Evolutionary conservation across 805 yeast genomes (phyloP), one percentile per base, ranked within the genome.

Genomic region (Candida nanaspora): DNA sequence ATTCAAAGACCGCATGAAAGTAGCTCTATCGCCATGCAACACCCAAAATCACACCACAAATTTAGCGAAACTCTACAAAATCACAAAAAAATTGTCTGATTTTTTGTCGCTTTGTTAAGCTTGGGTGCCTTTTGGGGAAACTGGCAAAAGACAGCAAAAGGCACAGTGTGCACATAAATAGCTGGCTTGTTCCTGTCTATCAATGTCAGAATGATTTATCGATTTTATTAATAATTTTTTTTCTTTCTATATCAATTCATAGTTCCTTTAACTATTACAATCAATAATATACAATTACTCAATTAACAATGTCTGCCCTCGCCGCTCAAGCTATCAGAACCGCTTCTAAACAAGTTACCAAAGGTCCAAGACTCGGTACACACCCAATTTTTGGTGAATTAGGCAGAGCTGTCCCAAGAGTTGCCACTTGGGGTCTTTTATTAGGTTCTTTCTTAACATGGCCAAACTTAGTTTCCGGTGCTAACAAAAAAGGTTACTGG

Each of bases 311-410:
- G 52, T 45, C 50, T 28, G 49, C 48, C 19, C 34, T 48, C 26
- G 52, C 50, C 20, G 33, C 38, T 34, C 41, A 38, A 33, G 49
- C 47, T 15, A 46, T 51, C 19, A 38, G 37, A 26, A 21, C 35
- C 20, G 41, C 46, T 19, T 40, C 41, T 23, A 56, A n/a, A n/a
- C n/a, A n/a, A n/a, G n/a, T n/a, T n/a, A n/a, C n/a, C n/a, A n/a
- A n/a, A n/a, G n/a, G n/a, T n/a, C n/a, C n/a, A n/a, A n/a, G 65
- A 50, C 35, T 62, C 16, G 66, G 66, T 15, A 66, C 68, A 44
- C 50, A 58, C 50, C 61, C 65, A 35, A 35, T 45, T 16, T 23
- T 52, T 33, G 41, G 28, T 4, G 54, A 51, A 38, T 41, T 55
- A 27, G 56, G 51, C 25, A 41, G 46, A 30, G 62, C 56, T 35